A percentile compares a stretch with the other conserved stretches of the same genome.
phyloP scores from a whole-genome alignment of 148 eudicot species.

The Hydrangea macrophylla region DNA sequence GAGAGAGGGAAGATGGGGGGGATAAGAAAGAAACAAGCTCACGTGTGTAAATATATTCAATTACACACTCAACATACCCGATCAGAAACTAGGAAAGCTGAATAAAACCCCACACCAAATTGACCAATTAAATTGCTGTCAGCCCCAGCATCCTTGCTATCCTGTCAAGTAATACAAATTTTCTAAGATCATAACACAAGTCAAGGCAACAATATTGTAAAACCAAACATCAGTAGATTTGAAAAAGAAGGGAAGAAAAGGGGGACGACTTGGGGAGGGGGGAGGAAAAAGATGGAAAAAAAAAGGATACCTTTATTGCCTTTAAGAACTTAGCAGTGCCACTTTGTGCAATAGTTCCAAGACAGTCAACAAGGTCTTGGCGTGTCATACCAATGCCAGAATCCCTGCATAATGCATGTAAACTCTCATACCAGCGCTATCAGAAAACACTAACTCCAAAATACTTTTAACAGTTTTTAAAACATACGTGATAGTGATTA shows the following conservation, averaged over 20 bases:
- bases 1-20: too few species aligned
- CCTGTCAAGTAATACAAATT: conserved; percentile 43
- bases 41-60: too few species aligned
- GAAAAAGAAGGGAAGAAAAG: background rate
- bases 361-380: conserved; percentile 86
- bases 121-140: conserved; percentile 97
- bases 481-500: conserved; percentile 79
- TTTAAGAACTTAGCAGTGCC: conserved; percentile 97
- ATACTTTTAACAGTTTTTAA: background rate
- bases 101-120: conserved; percentile 99
- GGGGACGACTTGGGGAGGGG: background rate
- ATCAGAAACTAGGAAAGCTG: conserved; percentile 92
- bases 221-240: background rate
- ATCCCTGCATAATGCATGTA: conserved; percentile 49
- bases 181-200: background rate
- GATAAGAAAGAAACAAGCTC: too few species aligned
- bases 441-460: background rate
- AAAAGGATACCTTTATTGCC: conserved; percentile 63
- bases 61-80: conserved; percentile 65
- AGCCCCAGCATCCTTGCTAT: conserved; percentile 84
- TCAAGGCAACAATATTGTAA: background rate
- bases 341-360: conserved; percentile 98
- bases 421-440: background rate
- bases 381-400: conserved; percentile 97
- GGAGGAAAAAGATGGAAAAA: background rate